These are phyloP conservation scores for Urostyla sp. DNA, from an alignment of 73 alveolate species.

Conservation along the genomic window DNA sequence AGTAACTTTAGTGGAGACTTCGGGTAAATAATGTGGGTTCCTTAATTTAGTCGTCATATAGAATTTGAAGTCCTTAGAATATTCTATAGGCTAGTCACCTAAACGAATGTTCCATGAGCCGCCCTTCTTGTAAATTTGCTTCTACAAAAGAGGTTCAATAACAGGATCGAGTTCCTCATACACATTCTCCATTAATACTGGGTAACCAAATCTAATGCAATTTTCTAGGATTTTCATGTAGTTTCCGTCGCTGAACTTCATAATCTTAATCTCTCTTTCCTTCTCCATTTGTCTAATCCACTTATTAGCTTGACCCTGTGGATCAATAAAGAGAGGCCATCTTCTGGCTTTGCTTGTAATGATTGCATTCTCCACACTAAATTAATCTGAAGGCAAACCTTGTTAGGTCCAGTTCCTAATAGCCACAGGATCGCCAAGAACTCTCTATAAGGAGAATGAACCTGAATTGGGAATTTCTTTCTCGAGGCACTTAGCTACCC, in stretches of 20 bases:
- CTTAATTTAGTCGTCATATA: constrained; percentile 97
- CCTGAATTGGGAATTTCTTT: constrained; percentile 93
- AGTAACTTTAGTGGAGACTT: constrained; percentile 96
- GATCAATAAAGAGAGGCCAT: constrained; percentile 98
- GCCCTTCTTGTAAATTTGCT: constrained; percentile 95
- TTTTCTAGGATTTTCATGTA: constrained; percentile 86
- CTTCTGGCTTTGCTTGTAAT: constrained; percentile 96
- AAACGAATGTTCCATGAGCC: constrained; percentile 89
- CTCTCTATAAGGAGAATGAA: constrained; percentile 82
- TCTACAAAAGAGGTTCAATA: constrained; percentile 95
- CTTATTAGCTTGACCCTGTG: constrained; percentile 92
- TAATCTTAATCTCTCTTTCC: constrained; percentile 68
- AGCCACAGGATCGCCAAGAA: constrained; percentile 99
- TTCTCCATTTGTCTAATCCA: constrained; percentile 80
- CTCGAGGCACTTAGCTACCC: constrained; percentile 93
- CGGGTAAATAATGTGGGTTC: constrained; percentile 99
- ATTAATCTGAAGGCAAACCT: constrained; percentile 98
- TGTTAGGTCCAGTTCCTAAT: constrained; percentile 98
- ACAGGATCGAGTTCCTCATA: constrained; percentile 95
- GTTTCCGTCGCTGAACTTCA: constrained; percentile 90
- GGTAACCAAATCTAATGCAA: constrained; percentile 92
- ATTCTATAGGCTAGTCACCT: constrained; percentile 97
- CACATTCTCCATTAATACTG: constrained; percentile 93
- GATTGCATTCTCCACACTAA: constrained; percentile 97
- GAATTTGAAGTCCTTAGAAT: constrained; percentile 95